These are phyloP conservation scores for Candida lessepsii DNA, from an alignment of 805 yeast genomes.

Conservation along the genomic window DNA sequence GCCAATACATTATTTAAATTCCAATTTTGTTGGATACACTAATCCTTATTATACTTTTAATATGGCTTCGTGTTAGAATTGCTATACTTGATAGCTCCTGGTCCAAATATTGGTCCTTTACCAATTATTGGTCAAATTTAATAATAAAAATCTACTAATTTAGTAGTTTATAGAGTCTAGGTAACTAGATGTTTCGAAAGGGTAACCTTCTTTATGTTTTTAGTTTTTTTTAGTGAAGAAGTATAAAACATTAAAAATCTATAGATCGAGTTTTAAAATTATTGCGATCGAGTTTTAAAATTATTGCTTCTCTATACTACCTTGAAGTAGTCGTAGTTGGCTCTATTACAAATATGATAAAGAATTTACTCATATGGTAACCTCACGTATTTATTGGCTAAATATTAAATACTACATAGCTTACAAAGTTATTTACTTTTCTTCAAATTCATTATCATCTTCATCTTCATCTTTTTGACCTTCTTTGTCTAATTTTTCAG, in stretches of 20 bases:
- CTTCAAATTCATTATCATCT: conserved; percentile 35
- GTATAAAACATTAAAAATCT: background rate
- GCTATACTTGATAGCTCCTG: too few relatives aligned
- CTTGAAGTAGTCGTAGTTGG: too few relatives aligned
- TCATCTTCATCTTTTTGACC: too few relatives aligned
- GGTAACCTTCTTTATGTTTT: conserved; percentile 9
- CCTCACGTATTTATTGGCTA: too few relatives aligned
- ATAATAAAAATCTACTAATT: too few relatives aligned
- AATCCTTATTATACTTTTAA: conserved; percentile 38
- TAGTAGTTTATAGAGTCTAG: conserved; percentile 4
- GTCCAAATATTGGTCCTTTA: too few relatives aligned
- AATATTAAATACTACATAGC: background rate
- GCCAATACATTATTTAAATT: conserved; percentile 21
- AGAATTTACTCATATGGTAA: too few relatives aligned
- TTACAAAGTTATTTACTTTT: background rate
- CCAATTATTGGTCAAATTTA: too few relatives aligned
- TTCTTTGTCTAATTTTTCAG: conserved; percentile 59
- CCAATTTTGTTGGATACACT: conserved; percentile 33
- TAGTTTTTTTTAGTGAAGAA: conserved; percentile 12
- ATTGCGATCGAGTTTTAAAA: too few relatives aligned
- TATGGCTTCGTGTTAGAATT: conserved; percentile 27
- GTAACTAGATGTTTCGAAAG: conserved; percentile 1
- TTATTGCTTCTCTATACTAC: too few relatives aligned
- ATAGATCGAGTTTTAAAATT: background rate
- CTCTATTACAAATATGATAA: too few relatives aligned